Base-by-base conservation (phyloP, 495 filamentous ascomycete genomes). In the Aspergillus mulundensis region DNA sequence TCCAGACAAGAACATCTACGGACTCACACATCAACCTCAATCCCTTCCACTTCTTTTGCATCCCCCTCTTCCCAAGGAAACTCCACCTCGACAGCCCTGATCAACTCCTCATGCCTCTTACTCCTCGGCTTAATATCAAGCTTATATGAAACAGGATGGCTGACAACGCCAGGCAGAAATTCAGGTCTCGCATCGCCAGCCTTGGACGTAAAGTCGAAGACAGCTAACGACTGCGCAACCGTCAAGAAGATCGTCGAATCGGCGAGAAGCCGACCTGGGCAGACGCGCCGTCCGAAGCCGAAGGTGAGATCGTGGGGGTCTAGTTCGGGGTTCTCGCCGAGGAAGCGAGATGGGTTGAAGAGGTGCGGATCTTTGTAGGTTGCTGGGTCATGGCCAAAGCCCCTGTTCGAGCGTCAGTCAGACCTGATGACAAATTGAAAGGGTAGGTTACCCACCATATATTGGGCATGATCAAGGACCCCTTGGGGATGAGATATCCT, bases 201-300 rank as follows among this genome's bases (percentile, higher is more conserved):
- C 8, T 8, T 28, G 8, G 25, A 65, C 2, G 4, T 50, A 16
- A 77, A 59, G n/a, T 83, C 66, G 55, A 85, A 86, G 0, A 72
- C 80, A 63, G 83, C 81, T 7, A 88, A 57, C 4, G 82, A 68
- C 34, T 78, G 73, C 1, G 80, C 72, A 5, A 81, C 61, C 16
- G 61, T 74, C 0, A 84, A 38, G 61, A 74, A 85, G 11, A 87
- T 55, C 1, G 69, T 79, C n/a, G 71, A 73, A 54, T 86, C 83
- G 0, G 84, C 84, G 3, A 87, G 62, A 41, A 81, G 70, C 2
- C 80, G 79, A 0, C 84, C 84, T 0, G 80, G 77, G 58, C 85
- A 87, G 20, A 82, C 71, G 0, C 84, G 72, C 5, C 84, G 73
- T 0, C 85, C 85, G 7, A 78, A 81, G 1, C 84, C 84, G 58